Base-by-base conservation (phyloP, 2,329 filamentous ascomycete species). In the Coniochaeta prunicola region DNA sequence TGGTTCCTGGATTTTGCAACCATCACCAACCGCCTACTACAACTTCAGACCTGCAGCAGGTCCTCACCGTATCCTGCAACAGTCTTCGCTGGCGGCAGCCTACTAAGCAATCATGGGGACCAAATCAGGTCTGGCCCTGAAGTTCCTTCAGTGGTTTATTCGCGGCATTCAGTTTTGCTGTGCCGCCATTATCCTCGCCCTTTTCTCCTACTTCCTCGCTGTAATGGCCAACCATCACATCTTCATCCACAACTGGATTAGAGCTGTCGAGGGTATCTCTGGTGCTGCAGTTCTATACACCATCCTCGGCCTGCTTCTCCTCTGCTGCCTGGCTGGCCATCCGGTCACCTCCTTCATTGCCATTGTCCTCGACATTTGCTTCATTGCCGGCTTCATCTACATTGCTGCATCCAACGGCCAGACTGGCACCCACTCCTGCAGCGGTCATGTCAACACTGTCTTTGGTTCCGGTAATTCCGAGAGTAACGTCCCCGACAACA, bases 131-230 rank as follows among this genome's bases (percentile, higher is more conserved):
- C 71, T 81, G 59, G 71, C 80, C 60, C 77, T 88, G 60, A 85
- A 86, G 65, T 72, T 57, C 59, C 54, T 79, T 59, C 80, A 83
- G 62, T 81, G 83, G 57, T 73, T 81, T 61, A 74, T 89, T 60
- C 86, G 88, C 63, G 69, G 79, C 60, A 73, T 90, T 60, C 78
- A 84, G 64, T 85, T 89, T 70, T 77, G 80, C 66, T 85, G 80
- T 66, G 76, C 84, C 1, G 82, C 75, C 38, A 78, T 89, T 61
- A 80, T 88, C 55, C 77, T 90, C 40, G 85, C 80, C 61, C 82
- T 87, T 64, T 86, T 85, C 75, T 82, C 80, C 56, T 90, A 88
- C 74, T 90, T 85, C 76, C 79, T 90, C 30, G 78, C 84, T 3
- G 78, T 83, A 12, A 78, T 87, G 15, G 71, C 80, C 34, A 76